Evolutionary conservation across 1,284 basidiomycete species (phyloP).

Genomic region (Rhizoctonia solani): DNA sequence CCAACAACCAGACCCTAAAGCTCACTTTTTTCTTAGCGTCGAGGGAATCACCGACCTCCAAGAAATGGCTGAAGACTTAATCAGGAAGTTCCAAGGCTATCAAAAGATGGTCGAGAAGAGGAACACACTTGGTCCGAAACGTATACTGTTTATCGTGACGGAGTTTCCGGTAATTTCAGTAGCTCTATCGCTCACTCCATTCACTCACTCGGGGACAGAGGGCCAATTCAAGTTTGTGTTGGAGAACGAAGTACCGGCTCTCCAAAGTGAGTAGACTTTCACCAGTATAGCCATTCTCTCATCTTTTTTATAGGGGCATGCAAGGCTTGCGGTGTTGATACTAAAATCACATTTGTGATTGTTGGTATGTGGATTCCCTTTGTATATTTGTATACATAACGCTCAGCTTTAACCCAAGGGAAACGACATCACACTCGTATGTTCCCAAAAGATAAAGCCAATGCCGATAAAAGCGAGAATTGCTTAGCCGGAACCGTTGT

Average conservation of each 20-base stretch:
- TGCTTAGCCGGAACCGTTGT: constrained; percentile 76
- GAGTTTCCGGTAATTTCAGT: constrained; percentile 55
- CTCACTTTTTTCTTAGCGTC: background rate
- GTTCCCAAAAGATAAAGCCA: constrained; percentile 56
- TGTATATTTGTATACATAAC: constrained; percentile 2
- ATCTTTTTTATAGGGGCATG: constrained; percentile 33
- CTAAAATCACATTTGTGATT: constrained; percentile 38
- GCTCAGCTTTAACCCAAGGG: background rate
- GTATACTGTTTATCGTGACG: constrained; percentile 51
- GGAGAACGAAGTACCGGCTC: constrained; percentile 34
- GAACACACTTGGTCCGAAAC: constrained; percentile 7
- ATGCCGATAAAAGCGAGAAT: constrained; percentile 65
- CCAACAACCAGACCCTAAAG: background rate
- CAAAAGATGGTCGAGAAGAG: constrained; percentile 14
- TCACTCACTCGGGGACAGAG: constrained; percentile 49
- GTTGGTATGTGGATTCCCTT: constrained; percentile 43
- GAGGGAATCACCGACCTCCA: constrained; percentile 27
- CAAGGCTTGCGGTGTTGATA: constrained; percentile 11
- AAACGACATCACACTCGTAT: constrained; percentile 72
- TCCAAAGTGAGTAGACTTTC: constrained; percentile 10
- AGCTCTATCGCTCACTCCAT: background rate
- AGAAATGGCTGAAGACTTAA: constrained; percentile 20
- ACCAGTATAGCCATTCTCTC: background rate
- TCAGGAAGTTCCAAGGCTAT: constrained; percentile 32
- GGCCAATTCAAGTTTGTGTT: constrained; percentile 47